Conservation (phyloP, 805 yeast species). For the Wickerhamiella siamensis region DNA sequence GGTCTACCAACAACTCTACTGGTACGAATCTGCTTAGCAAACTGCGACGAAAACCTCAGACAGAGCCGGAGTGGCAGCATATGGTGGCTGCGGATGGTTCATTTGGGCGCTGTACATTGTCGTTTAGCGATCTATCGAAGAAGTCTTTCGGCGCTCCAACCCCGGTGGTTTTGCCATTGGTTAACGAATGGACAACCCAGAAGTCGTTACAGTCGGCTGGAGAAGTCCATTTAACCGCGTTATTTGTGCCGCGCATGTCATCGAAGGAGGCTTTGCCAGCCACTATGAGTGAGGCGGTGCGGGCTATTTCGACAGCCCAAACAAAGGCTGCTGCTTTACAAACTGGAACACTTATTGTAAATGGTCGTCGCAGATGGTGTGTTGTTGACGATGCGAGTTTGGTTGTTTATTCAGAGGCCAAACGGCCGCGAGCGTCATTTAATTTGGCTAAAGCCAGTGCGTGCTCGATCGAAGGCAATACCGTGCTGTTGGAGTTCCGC, state of each 20-base stretch:
- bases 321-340: conserved; percentile 17
- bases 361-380: conserved; percentile 48
- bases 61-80: conserved; percentile 30
- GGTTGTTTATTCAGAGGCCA: conserved; percentile 59
- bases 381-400: conserved; percentile 57
- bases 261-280: conserved; percentile 39
- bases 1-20: conserved; percentile 1
- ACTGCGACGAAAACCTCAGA: neutral
- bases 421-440: conserved; percentile 58
- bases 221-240: conserved; percentile 36
- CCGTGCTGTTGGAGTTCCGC: conserved; percentile 30
- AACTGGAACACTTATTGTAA: conserved; percentile 55
- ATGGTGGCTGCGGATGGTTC: conserved; percentile 66
- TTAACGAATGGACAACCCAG: conserved; percentile 8
- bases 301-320: conserved; percentile 19
- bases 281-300: conserved; percentile 35
- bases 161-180: conserved; percentile 25
- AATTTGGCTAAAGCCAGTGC: conserved; percentile 56
- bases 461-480: conserved; percentile 30
- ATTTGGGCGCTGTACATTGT: conserved; percentile 51
- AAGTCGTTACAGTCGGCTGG: no score
- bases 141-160: conserved; percentile 35
- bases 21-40: neutral
- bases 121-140: conserved; percentile 34
- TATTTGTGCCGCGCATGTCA: conserved; percentile 44